Conservation (phyloP, 2,329 filamentous ascomycete genomes). For the Bipolaris gigantea region DNA sequence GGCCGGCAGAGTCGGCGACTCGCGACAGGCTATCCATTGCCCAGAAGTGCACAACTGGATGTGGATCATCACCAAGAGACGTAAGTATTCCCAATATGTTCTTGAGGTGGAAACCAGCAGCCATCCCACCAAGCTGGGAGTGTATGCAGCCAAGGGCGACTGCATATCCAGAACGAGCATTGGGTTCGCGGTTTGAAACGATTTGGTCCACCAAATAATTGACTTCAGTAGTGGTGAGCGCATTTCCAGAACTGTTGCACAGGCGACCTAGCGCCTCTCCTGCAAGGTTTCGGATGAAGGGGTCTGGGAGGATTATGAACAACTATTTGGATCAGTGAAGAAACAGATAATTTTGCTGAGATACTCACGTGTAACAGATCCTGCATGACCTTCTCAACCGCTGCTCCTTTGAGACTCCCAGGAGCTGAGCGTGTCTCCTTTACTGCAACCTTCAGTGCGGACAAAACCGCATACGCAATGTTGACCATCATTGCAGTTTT, state of each 20-base stretch:
- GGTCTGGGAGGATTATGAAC: conserved; percentile 81
- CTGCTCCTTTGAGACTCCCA: conserved; percentile 72
- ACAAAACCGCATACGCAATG: conserved; percentile 77
- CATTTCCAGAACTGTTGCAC: conserved; percentile 81
- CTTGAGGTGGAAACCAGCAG: conserved; percentile 92
- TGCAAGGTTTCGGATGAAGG: conserved; percentile 81
- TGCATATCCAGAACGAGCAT: conserved; percentile 89
- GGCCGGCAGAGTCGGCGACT: conserved; percentile 86
- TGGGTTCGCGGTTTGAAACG: conserved; percentile 89
- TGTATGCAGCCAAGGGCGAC: conserved; percentile 93
- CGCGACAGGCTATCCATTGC: conserved; percentile 84
- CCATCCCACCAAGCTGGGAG: conserved; percentile 95
- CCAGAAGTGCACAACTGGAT: conserved; percentile 95
- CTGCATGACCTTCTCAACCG: conserved; percentile 73
- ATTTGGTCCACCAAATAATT: conserved; percentile 93
- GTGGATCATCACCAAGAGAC: conserved; percentile 93
- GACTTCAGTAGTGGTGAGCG: conserved; percentile 86
- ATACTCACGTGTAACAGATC: conserved; percentile 73
- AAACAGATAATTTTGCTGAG: not conserved
- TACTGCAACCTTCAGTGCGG: conserved; percentile 78
- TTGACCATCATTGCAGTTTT: conserved; percentile 93
- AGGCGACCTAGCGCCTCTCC: conserved; percentile 84
- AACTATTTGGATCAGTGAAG: conserved; percentile 45
- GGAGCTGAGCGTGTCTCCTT: conserved; percentile 74
- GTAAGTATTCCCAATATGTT: conserved; percentile 98